Conservation (phyloP, 192 early-diverging fungal genomes). For the Backusella liffmaniae region DNA sequence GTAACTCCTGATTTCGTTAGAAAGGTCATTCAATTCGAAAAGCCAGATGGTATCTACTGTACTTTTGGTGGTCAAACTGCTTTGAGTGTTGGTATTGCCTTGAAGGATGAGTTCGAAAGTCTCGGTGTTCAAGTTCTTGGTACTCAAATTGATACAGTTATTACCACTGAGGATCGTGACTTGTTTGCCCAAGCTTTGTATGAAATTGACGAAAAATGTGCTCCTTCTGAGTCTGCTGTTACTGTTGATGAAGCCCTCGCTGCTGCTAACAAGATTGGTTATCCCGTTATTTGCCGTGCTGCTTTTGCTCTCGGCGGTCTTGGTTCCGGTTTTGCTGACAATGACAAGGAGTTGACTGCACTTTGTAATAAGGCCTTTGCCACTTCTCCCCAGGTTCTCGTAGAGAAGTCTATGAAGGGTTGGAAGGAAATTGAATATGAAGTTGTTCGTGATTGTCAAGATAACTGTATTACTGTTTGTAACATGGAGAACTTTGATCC, state of each 20-base stretch:
- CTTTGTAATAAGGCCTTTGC: constrained; percentile 89
- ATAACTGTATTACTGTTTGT: constrained; percentile 99
- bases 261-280: constrained; percentile 88
- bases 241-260: constrained; percentile 82
- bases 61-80: constrained; percentile 99
- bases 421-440: constrained; percentile 99
- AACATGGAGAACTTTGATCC: constrained; percentile 99
- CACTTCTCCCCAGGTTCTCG: constrained; percentile 87
- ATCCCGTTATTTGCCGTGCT: constrained; percentile 94
- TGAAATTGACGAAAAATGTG: constrained; percentile 91
- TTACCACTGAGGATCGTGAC: constrained; percentile 97
- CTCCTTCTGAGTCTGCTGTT: constrained; percentile 80
- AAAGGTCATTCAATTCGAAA: constrained; percentile 94
- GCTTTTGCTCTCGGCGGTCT: constrained; percentile 96
- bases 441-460: constrained; percentile 90
- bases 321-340: constrained; percentile 95
- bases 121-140: constrained; percentile 93
- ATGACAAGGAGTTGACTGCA: constrained; percentile 75
- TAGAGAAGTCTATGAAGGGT: constrained; percentile 98
- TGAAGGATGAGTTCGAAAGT: constrained; percentile 88
- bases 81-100: constrained; percentile 91
- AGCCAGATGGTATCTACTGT: constrained; percentile 96
- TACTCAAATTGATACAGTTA: constrained; percentile 95
- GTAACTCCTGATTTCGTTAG: constrained; percentile 93
- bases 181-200: constrained; percentile 85